These are phyloP conservation scores for Plasmodium berghei DNA, from an alignment of 169 alveolate species.

Conservation along the genomic window DNA sequence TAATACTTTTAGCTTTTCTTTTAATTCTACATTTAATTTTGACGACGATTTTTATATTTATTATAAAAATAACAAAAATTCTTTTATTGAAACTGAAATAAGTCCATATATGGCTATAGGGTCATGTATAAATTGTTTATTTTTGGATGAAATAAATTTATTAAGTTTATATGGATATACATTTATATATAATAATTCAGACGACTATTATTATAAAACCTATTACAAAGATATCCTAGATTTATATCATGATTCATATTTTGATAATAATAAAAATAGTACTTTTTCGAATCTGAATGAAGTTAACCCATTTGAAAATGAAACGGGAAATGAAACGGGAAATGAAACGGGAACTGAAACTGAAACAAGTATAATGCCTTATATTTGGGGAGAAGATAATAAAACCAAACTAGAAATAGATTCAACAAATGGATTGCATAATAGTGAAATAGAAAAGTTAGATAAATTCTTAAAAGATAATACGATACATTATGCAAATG, in stretches of 20 bases:
- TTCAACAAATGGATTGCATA: too few species aligned
- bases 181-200: conserved; percentile 59
- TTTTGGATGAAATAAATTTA: conserved; percentile 71
- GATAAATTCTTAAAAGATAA: conserved; percentile 55
- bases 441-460: not conserved
- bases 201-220: conserved; percentile 21
- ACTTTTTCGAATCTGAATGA: too few species aligned
- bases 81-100: conserved; percentile 45
- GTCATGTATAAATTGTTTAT: conserved; percentile 64
- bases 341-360: not conserved
- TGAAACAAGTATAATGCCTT: not conserved
- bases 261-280: not conserved
- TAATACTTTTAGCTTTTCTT: conserved; percentile 72
- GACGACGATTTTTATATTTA: conserved; percentile 24
- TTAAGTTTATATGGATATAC: conserved; percentile 73
- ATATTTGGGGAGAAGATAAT: not conserved
- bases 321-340: not conserved
- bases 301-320: not conserved
- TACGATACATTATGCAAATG: conserved; percentile 59
- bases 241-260: not conserved
- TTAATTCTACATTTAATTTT: conserved; percentile 73
- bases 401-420: not conserved
- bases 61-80: conserved; percentile 46
- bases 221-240: conserved; percentile 47
- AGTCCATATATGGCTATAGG: conserved; percentile 64